A percentile compares a stretch with the other conserved stretches of the same genome.
Conservation (phyloP, 2,329 filamentous ascomycete genomes). For the Botrytis porri region DNA sequence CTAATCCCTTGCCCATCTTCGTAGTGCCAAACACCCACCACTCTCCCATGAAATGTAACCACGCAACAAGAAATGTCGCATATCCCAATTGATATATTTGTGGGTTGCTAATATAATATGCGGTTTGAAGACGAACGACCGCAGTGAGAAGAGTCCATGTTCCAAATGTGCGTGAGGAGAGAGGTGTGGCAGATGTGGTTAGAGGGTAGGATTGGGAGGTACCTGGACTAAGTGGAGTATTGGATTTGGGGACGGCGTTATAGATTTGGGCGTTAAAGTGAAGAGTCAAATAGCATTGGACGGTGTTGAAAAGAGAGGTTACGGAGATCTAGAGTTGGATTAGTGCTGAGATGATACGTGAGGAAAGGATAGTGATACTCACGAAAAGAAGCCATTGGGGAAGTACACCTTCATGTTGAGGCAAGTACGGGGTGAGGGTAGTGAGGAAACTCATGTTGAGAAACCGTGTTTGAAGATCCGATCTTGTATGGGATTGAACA, state of each 20-base stretch:
- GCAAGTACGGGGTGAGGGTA: slow-evolving; percentile 31
- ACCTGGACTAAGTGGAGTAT: slow-evolving; percentile 46
- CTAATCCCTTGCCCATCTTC: slow-evolving; percentile 56
- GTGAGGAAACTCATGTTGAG: slow-evolving; percentile 24
- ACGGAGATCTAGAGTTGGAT: slow-evolving; percentile 63
- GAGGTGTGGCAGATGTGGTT: slow-evolving; percentile 73
- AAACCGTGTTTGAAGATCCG: neutral
- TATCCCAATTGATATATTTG: slow-evolving; percentile 61
- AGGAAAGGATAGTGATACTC: slow-evolving; percentile 30
- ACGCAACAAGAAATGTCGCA: slow-evolving; percentile 61
- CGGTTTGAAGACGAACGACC: slow-evolving; percentile 62
- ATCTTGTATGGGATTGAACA: neutral
- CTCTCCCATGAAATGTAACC: slow-evolving; percentile 63
- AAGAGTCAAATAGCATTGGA: slow-evolving; percentile 79
- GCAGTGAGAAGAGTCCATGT: slow-evolving; percentile 66
- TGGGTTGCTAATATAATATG: slow-evolving; percentile 61
- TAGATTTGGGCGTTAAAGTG: slow-evolving; percentile 87
- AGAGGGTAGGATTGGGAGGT: slow-evolving; percentile 52
- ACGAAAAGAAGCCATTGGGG: slow-evolving; percentile 67
- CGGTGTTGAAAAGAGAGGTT: slow-evolving; percentile 77
- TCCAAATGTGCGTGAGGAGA: slow-evolving; percentile 73
- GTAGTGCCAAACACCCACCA: slow-evolving; percentile 76
- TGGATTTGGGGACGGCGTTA: slow-evolving; percentile 36
- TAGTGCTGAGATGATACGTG: neutral
- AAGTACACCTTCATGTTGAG: slow-evolving; percentile 47